These are phyloP conservation scores for Colletotrichum cordylinicola DNA, from an alignment of 2,329 filamentous ascomycete genomes.

Conservation along the genomic window DNA sequence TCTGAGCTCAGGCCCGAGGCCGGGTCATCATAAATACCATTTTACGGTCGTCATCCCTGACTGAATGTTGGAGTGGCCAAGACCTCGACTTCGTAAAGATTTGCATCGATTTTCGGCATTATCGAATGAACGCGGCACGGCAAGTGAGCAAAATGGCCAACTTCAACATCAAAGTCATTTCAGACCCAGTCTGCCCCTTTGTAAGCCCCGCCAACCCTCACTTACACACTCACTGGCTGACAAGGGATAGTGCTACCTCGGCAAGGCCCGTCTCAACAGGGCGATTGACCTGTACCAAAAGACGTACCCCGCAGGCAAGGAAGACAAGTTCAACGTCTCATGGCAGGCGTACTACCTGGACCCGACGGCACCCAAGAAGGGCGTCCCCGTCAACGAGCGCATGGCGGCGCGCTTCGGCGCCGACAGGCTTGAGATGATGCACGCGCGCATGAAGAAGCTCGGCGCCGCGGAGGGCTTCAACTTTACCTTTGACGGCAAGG, in stretches of 20 bases:
- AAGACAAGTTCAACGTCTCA: conserved; percentile 74
- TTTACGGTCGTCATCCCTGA: background rate
- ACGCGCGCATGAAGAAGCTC: conserved; percentile 59
- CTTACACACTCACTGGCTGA: conserved; percentile 24
- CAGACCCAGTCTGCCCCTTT: conserved; percentile 81
- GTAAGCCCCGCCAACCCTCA: conserved; percentile 30
- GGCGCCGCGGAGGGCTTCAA: conserved; percentile 73
- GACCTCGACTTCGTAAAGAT: background rate
- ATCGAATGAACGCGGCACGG: conserved; percentile 12
- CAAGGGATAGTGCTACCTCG: conserved; percentile 72
- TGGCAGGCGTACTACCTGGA: conserved; percentile 87
- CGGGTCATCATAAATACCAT: background rate
- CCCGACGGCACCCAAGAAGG: conserved; percentile 58
- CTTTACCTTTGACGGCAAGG: conserved; percentile 74
- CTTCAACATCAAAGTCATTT: conserved; percentile 79
- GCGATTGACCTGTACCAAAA: conserved; percentile 73
- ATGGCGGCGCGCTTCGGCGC: conserved; percentile 71
- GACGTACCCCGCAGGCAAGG: conserved; percentile 59
- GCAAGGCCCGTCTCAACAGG: conserved; percentile 75
- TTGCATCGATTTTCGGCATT: background rate
- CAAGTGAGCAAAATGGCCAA: conserved; percentile 63
- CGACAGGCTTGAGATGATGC: conserved; percentile 62
- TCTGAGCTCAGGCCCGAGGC: background rate
- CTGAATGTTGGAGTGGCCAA: background rate
- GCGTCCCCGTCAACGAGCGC: conserved; percentile 52